Evolutionary conservation across 176 grass and related monocot genomes (phyloP).

Genomic region (Elymus sibiricus): DNA sequence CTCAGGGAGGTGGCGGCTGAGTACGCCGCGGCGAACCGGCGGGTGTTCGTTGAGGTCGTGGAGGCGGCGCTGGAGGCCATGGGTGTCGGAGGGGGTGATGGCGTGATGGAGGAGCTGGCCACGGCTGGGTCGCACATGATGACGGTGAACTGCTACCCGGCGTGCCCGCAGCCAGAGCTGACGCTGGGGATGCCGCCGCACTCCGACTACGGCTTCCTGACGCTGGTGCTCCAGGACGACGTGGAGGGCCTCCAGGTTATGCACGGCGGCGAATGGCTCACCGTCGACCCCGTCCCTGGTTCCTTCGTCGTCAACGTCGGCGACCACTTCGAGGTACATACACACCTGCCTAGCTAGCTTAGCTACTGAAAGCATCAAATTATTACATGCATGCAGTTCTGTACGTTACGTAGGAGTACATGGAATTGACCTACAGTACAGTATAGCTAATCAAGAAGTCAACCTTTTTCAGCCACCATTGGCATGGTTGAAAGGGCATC

Average conservation of each 20-base stretch:
- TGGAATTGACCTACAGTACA: neutral
- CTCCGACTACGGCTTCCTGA: constrained; percentile 92
- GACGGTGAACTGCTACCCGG: constrained; percentile 78
- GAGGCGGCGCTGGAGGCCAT: constrained; percentile 48
- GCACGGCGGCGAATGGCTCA: constrained; percentile 53
- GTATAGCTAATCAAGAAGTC: neutral
- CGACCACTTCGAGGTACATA: constrained; percentile 86
- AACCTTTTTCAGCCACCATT: neutral
- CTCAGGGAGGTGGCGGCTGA: constrained; percentile 36
- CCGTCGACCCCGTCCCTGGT: constrained; percentile 49
- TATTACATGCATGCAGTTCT: neutral
- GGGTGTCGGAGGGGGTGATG: neutral
- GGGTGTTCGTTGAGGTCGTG: constrained; percentile 67
- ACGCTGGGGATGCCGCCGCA: constrained; percentile 96
- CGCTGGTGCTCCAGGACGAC: constrained; percentile 72
- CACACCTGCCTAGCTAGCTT: no score
- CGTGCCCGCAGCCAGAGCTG: constrained; percentile 75
- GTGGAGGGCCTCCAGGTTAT: constrained; percentile 74
- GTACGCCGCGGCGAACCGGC: constrained; percentile 46
- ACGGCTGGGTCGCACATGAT: constrained; percentile 58
- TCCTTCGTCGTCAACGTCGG: constrained; percentile 87
- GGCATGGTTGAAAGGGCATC: neutral
- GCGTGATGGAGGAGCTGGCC: constrained; percentile 46
- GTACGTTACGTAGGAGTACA: neutral
- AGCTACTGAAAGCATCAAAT: neutral